Evolutionary conservation across 2,329 filamentous ascomycete genomes (phyloP).

Genomic region (Botrytis tulipae): DNA sequence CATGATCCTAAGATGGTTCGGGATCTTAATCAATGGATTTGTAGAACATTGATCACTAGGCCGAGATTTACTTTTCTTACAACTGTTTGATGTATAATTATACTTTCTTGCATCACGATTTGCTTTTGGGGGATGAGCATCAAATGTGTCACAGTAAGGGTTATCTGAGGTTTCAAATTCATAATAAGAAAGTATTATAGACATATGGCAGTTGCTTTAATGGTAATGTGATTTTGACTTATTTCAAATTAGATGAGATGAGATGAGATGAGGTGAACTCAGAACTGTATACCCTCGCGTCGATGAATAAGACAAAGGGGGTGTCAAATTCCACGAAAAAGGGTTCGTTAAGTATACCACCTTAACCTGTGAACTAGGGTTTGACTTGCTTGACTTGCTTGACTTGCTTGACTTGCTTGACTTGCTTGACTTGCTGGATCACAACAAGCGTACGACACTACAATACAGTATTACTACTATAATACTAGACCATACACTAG

Average conservation of each 20-base stretch:
- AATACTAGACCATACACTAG: not conserved
- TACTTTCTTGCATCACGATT: not conserved
- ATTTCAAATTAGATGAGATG: not conserved
- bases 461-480: not conserved
- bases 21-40: not conserved
- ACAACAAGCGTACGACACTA: not conserved
- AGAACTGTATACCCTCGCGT: not conserved
- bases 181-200: not conserved
- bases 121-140: not conserved
- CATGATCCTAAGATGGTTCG: not conserved
- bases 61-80: not conserved
- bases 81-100: not conserved
- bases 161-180: not conserved
- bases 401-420: not conserved
- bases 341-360: not conserved
- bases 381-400: not conserved
- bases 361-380: not conserved
- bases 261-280: not conserved
- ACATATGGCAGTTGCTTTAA: not conserved
- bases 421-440: not conserved
- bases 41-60: not conserved
- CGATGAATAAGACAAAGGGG: not conserved
- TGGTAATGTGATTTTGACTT: not conserved
- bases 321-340: slow-evolving; percentile 6
- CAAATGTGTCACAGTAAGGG: not conserved